These are phyloP conservation scores for Tylopilus rubrobrunneus DNA, from an alignment of 768 basidiomycete genomes.

Conservation along the genomic window DNA sequence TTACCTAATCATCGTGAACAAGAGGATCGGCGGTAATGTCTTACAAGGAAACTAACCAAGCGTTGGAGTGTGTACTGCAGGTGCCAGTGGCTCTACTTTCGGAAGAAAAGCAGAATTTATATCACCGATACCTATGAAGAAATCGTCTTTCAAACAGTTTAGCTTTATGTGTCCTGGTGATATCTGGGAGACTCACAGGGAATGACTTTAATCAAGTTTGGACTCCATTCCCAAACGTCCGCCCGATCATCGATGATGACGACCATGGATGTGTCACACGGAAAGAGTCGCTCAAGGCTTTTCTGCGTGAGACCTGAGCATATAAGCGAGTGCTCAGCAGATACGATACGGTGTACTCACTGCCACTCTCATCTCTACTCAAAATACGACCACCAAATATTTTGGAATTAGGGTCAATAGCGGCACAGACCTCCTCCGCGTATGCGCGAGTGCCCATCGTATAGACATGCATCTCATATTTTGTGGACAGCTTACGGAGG, in stretches of 20 bases:
- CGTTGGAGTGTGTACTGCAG: slow-evolving; percentile 22
- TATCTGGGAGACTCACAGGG: slow-evolving; percentile 62
- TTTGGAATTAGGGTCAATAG: slow-evolving; percentile 85
- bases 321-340: slow-evolving; percentile 10
- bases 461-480: slow-evolving; percentile 99
- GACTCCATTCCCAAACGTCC: slow-evolving; percentile 98
- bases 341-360: slow-evolving; percentile 45
- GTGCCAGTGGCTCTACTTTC: slow-evolving; percentile 53
- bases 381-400: slow-evolving; percentile 86
- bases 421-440: slow-evolving; percentile 90
- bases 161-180: not conserved
- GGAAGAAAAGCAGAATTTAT: slow-evolving; percentile 95
- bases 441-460: slow-evolving; percentile 99
- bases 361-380: slow-evolving; percentile 94
- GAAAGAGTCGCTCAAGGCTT: slow-evolving; percentile 87
- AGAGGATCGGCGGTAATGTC: not conserved
- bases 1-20: slow-evolving; percentile 21
- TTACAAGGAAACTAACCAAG: slow-evolving; percentile 16
- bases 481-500: slow-evolving; percentile 60
- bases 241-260: slow-evolving; percentile 98
- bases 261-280: slow-evolving; percentile 97
- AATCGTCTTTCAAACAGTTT: slow-evolving; percentile 65
- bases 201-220: slow-evolving; percentile 94
- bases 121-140: slow-evolving; percentile 97
- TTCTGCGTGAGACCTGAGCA: slow-evolving; percentile 81